phyloP scores from a whole-genome alignment of 371 early-diverging fungal species.

The Rozella allomycis region DNA sequence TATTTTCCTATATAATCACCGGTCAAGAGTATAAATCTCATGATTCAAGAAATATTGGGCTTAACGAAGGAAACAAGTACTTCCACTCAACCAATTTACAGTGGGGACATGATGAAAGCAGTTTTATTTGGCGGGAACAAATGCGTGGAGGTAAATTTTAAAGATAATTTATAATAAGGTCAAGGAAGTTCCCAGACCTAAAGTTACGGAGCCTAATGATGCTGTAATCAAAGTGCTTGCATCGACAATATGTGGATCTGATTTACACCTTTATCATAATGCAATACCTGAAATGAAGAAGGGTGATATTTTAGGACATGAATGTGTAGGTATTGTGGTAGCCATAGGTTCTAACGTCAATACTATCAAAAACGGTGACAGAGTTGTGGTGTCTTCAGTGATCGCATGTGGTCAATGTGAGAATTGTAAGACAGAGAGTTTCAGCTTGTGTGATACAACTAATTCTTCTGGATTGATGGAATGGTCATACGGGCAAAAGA shows the following conservation, averaged over 20 bases:
- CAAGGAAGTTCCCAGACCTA: conserved; percentile 18
- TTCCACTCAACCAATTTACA: no score
- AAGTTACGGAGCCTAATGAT: conserved; percentile 26
- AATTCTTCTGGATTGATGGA: conserved; percentile 29
- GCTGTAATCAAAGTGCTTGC: conserved; percentile 27
- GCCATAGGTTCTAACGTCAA: conserved; percentile 19
- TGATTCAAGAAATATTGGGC: no score
- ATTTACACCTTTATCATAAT: conserved; percentile 31
- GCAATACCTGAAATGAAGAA: conserved; percentile 25
- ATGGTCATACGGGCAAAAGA: conserved; percentile 29
- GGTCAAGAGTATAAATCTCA: no score
- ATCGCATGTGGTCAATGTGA: conserved; percentile 35
- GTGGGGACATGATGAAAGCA: no score
- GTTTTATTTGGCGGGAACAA: no score
- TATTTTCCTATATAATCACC: no score
- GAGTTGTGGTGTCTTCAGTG: conserved; percentile 26
- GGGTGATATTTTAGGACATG: conserved; percentile 34
- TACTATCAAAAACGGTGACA: conserved; percentile 20
- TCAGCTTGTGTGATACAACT: conserved; percentile 24
- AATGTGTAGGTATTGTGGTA: conserved; percentile 28
- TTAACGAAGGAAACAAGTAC: no score
- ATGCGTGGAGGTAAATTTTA: no score
- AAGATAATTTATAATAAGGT: no score
- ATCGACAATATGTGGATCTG: conserved; percentile 34
- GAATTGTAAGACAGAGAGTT: conserved; percentile 17